A percentile compares a stretch with the other conserved stretches of the same genome.
Conservation (phyloP, 2,329 filamentous ascomycete genomes). For the Aspergillus spinulosporus region DNA sequence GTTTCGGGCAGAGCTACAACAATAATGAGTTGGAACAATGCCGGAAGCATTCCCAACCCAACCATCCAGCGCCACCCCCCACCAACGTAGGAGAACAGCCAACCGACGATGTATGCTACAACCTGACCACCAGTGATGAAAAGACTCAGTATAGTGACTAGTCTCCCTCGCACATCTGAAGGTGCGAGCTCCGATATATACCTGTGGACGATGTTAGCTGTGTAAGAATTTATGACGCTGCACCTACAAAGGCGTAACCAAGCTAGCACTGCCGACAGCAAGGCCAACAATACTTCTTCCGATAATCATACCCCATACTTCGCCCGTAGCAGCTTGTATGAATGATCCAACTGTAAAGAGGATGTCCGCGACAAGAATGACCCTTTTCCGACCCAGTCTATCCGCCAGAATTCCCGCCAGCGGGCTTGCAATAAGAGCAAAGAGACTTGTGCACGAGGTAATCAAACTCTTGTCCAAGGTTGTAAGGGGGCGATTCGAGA, state of each 20-base stretch:
- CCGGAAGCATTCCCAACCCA: slow-evolving; percentile 77
- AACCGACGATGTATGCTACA: slow-evolving; percentile 81
- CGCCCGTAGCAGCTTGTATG: slow-evolving; percentile 42
- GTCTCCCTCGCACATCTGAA: slow-evolving; percentile 69
- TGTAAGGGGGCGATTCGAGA: slow-evolving; percentile 51
- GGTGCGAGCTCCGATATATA: slow-evolving; percentile 88
- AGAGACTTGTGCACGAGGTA: slow-evolving; percentile 58
- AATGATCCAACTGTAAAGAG: slow-evolving; percentile 49
- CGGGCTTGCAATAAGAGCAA: slow-evolving; percentile 58
- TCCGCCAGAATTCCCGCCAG: slow-evolving; percentile 56
- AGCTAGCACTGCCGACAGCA: slow-evolving; percentile 57
- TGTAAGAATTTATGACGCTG: not conserved
- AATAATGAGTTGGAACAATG: slow-evolving; percentile 67
- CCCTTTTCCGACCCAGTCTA: slow-evolving; percentile 47
- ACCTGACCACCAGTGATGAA: slow-evolving; percentile 89
- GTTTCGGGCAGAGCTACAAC: slow-evolving; percentile 80
- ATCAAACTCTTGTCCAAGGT: slow-evolving; percentile 61
- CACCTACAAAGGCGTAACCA: slow-evolving; percentile 71
- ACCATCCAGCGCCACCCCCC: slow-evolving; percentile 91
- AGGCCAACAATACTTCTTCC: slow-evolving; percentile 50
- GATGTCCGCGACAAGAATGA: slow-evolving; percentile 50
- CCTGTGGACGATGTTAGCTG: slow-evolving; percentile 27
- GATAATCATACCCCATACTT: slow-evolving; percentile 48
- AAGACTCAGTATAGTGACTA: slow-evolving; percentile 79
- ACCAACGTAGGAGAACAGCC: slow-evolving; percentile 62